phyloP scores from a whole-genome alignment of 2,329 filamentous ascomycete species.

The Chalara sp. region DNA sequence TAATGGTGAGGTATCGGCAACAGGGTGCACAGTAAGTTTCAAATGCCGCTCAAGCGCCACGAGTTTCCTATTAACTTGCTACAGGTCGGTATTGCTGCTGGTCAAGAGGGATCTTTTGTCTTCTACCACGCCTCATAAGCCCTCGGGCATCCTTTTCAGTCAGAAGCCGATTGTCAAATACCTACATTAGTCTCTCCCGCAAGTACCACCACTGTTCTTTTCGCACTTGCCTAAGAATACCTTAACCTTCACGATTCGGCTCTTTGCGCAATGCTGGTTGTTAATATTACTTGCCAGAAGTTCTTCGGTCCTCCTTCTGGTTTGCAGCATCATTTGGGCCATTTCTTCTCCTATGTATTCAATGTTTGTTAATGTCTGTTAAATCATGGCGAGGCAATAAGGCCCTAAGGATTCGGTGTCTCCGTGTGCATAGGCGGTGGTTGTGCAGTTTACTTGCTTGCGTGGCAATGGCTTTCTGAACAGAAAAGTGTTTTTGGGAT shows the following conservation, averaged over 20 bases:
- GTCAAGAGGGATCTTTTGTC: background rate
- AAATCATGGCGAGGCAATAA: conserved; percentile 18
- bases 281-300: too few relatives aligned
- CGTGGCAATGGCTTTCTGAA: background rate
- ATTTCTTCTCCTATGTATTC: conserved; percentile 22
- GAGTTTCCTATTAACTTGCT: background rate
- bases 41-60: background rate
- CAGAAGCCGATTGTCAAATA: background rate
- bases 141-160: background rate
- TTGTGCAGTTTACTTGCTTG: too few relatives aligned
- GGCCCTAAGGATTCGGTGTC: background rate
- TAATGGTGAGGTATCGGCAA: conserved; percentile 20
- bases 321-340: conserved; percentile 13
- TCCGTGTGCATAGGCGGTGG: background rate
- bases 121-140: background rate
- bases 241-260: too few relatives aligned
- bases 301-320: conserved; percentile 11
- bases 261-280: too few relatives aligned
- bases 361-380: conserved; percentile 27
- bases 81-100: background rate
- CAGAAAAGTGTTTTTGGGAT: background rate
- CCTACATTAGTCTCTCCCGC: background rate
- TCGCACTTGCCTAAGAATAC: background rate
- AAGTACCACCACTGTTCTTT: background rate
- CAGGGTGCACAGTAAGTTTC: conserved; percentile 30